phyloP scores from a whole-genome alignment of 2,329 filamentous ascomycete genomes.

The Rhynchosporium secalis region DNA sequence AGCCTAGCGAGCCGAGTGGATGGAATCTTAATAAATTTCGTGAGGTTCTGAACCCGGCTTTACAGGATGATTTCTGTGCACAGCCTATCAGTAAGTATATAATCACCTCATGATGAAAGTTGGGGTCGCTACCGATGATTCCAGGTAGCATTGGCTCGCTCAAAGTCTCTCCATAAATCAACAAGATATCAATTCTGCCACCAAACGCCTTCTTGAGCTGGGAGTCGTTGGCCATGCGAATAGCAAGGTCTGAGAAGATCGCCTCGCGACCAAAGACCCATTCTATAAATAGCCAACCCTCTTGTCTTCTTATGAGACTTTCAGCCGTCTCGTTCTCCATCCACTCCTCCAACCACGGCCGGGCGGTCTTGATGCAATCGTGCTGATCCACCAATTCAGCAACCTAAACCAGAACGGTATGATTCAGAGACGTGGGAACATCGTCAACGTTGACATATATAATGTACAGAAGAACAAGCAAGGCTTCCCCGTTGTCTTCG shows the following conservation, averaged over 20 bases:
- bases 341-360: conserved; percentile 22
- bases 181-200: background rate
- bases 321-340: conserved; percentile 8
- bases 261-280: conserved; percentile 21
- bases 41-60: background rate
- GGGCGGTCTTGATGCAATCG: conserved; percentile 16
- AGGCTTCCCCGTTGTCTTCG: conserved; percentile 18
- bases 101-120: background rate
- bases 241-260: conserved; percentile 1
- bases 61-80: background rate
- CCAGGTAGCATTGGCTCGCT: background rate
- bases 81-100: background rate
- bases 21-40: background rate
- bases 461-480: conserved; percentile 21
- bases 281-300: conserved; percentile 23
- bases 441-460: conserved; percentile 20
- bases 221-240: background rate
- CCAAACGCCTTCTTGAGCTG: background rate
- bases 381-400: conserved; percentile 22
- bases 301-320: conserved; percentile 4
- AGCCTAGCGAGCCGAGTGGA: background rate
- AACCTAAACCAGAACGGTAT: conserved; percentile 9
- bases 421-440: conserved; percentile 1
- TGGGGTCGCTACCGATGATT: conserved; percentile 3
- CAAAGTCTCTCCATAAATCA: background rate